These are phyloP conservation scores for Corylus heterophylla DNA, from an alignment of 306 rosid genomes.

Conservation along the genomic window DNA sequence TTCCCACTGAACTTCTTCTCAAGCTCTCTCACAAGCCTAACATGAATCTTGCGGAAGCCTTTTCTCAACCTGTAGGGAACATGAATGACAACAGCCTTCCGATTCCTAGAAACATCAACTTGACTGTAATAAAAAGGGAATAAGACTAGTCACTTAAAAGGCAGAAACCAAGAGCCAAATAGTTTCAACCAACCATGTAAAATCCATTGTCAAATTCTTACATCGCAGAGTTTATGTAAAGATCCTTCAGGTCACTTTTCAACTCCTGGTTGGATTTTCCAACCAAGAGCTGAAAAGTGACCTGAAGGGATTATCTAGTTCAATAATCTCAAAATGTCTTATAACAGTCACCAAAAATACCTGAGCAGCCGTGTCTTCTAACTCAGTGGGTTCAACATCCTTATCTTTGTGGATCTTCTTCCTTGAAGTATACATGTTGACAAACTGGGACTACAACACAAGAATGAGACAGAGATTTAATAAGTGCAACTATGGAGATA, in stretches of 20 bases:
- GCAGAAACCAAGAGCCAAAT: background rate
- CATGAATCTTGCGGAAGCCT: constrained; percentile 74
- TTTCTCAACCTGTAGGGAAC: constrained; percentile 80
- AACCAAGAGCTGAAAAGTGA: no score
- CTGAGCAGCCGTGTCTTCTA: constrained; percentile 80
- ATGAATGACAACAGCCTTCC: constrained; percentile 81
- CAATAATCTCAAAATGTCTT: background rate
- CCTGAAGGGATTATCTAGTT: background rate
- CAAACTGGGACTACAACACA: background rate
- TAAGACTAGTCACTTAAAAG: background rate
- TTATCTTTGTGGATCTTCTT: constrained; percentile 72
- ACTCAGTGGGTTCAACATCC: constrained; percentile 65
- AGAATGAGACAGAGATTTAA: background rate
- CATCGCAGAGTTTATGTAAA: constrained; percentile 80
- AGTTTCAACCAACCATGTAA: background rate
- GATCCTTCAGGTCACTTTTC: constrained; percentile 89
- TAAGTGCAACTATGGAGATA: background rate
- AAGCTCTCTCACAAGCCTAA: constrained; percentile 85
- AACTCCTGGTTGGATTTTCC: constrained; percentile 76
- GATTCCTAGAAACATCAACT: constrained; percentile 68
- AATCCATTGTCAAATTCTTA: constrained; percentile 33
- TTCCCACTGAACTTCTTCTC: constrained; percentile 92
- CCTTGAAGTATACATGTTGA: constrained; percentile 58
- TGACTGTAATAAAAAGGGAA: constrained; percentile 45
- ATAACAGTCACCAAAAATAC: constrained; percentile 23